Conservation (phyloP, 176 grass and related monocot species). For the Coix lacrymajobi region DNA sequence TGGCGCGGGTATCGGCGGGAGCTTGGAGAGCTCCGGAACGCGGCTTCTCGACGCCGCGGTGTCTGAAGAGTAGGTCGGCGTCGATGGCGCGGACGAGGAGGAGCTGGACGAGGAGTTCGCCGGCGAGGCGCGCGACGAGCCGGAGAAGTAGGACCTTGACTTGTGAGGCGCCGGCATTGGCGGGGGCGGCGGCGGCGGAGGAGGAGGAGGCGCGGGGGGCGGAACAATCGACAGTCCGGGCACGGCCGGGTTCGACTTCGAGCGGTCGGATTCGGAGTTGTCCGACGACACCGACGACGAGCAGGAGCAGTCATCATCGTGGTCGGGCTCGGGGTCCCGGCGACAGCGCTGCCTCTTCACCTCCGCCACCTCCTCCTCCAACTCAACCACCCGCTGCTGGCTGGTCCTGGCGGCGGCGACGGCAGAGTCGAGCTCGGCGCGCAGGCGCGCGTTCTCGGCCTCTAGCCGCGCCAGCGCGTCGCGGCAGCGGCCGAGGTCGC, state of each 20-base stretch:
- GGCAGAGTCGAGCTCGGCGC: conserved; percentile 45
- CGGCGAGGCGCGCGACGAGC: conserved; percentile 45
- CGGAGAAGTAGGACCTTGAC: conserved; percentile 37
- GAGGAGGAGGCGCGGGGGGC: conserved; percentile 16
- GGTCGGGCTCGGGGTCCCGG: conserved; percentile 22
- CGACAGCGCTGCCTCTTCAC: conserved; percentile 9
- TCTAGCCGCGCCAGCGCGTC: conserved; percentile 41
- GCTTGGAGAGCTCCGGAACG: conserved; percentile 35
- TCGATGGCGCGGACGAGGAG: conserved; percentile 40
- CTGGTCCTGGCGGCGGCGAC: not conserved
- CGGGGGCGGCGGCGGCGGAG: conserved; percentile 30
- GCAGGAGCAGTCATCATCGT: conserved; percentile 76
- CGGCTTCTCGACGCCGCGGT: conserved; percentile 36
- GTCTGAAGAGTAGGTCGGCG: conserved; percentile 43
- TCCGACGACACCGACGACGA: conserved; percentile 55
- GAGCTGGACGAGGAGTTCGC: conserved; percentile 43
- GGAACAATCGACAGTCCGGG: conserved; percentile 11
- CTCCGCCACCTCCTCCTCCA: conserved; percentile 56
- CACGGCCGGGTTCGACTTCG: not conserved
- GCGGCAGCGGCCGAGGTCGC: conserved; percentile 52
- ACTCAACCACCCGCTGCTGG: conserved; percentile 40
- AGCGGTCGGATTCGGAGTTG: not conserved
- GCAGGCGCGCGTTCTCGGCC: conserved; percentile 61
- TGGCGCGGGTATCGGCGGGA: conserved; percentile 73
- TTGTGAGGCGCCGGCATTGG: conserved; percentile 34